Evolutionary conservation across 2,329 filamentous ascomycete species (phyloP).

Genomic region (Purpureocillium lavendulum): DNA sequence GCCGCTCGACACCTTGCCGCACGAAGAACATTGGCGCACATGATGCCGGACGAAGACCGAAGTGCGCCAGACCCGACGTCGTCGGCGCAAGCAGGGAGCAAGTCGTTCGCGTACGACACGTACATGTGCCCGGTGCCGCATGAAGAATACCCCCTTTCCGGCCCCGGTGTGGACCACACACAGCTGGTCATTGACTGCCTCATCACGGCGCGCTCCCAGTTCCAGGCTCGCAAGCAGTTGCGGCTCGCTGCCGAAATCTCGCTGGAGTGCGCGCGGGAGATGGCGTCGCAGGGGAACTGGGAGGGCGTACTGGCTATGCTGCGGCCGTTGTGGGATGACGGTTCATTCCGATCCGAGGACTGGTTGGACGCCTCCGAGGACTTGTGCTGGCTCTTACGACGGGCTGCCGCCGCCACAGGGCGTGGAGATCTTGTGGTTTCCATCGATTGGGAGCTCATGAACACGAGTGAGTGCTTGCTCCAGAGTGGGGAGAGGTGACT

Average conservation of each 20-base stretch:
- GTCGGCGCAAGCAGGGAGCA: slow-evolving; percentile 36
- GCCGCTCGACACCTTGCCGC: slow-evolving; percentile 49
- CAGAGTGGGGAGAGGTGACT: slow-evolving; percentile 1
- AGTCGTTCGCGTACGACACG: slow-evolving; percentile 52
- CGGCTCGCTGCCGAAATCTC: slow-evolving; percentile 48
- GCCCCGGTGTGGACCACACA: slow-evolving; percentile 45
- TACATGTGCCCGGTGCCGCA: slow-evolving; percentile 59
- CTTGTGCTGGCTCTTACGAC: slow-evolving; percentile 51
- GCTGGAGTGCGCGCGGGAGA: slow-evolving; percentile 48
- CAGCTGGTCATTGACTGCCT: slow-evolving; percentile 46
- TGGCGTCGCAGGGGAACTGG: slow-evolving; percentile 42
- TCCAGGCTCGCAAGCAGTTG: slow-evolving; percentile 42
- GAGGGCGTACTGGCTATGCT: slow-evolving; percentile 45
- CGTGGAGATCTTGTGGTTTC: slow-evolving; percentile 49
- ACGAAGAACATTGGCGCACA: slow-evolving; percentile 43
- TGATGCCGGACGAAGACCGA: slow-evolving; percentile 51
- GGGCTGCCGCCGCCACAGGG: slow-evolving; percentile 43
- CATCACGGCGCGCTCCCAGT: slow-evolving; percentile 42
- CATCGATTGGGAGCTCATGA: slow-evolving; percentile 58
- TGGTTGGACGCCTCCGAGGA: slow-evolving; percentile 55
- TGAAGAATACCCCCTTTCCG: slow-evolving; percentile 46
- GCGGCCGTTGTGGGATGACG: slow-evolving; percentile 47
- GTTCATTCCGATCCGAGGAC: slow-evolving; percentile 47
- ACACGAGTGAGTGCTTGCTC: slow-evolving; percentile 37
- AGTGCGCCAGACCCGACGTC: slow-evolving; percentile 39